These are phyloP conservation scores for Volvox reticuliferus DNA, from an alignment of 139 green algal species.

Conservation along the genomic window DNA sequence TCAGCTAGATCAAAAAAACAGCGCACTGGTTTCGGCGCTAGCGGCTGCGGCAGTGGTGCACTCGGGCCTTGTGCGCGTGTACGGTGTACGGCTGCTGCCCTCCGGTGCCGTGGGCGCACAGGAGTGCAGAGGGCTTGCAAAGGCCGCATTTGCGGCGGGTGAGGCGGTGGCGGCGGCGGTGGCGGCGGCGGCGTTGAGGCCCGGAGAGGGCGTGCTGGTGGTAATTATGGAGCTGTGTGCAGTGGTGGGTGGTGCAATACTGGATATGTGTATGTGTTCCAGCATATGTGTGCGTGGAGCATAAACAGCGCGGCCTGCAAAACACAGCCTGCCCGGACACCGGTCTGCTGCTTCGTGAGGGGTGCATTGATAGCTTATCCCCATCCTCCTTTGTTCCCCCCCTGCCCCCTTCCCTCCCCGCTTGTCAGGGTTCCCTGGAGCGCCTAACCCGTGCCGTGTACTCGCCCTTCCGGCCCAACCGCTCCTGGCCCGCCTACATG, in stretches of 20 bases:
- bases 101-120: background rate
- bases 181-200: background rate
- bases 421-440: constrained; percentile 12
- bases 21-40: background rate
- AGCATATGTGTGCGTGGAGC: too few species aligned
- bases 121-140: background rate
- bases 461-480: constrained; percentile 40
- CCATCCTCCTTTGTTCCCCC: background rate
- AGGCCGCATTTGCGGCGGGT: background rate
- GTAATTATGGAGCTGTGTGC: constrained; percentile 26
- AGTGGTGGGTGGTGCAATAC: constrained; percentile 5
- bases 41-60: background rate
- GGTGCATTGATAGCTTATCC: background rate
- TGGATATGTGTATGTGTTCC: too few species aligned
- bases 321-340: too few species aligned
- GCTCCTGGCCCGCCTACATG: constrained; percentile 45
- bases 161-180: background rate
- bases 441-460: background rate
- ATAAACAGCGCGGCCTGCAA: too few species aligned
- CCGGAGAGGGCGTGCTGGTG: constrained; percentile 34
- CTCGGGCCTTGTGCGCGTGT: constrained; percentile 1
- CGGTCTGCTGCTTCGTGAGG: background rate
- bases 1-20: background rate
- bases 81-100: constrained; percentile 24
- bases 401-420: background rate